Percentiles rank a stretch among this genome's conserved stretches.
Conservation (phyloP, 1,139 yeast genomes). For the Protomyces pachydermus region DNA sequence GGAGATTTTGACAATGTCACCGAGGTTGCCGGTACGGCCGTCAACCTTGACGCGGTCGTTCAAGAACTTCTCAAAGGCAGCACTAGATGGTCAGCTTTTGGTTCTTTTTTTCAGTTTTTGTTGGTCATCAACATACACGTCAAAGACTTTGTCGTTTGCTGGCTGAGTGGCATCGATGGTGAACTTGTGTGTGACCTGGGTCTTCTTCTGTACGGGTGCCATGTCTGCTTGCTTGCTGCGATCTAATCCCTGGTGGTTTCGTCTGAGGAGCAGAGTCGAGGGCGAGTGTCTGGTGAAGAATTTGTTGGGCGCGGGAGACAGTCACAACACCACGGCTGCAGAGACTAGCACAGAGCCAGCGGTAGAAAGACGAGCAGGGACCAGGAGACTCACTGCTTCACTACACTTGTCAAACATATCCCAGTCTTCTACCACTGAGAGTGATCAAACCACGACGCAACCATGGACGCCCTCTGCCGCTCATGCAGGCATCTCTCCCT, state of each 20-base stretch:
- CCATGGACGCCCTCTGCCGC: background rate
- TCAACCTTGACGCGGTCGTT: constrained; percentile 99
- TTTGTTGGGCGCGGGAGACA: background rate
- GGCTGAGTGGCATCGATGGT: constrained; percentile 97
- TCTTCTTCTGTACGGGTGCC: constrained; percentile 25
- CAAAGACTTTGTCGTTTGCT: constrained; percentile 87
- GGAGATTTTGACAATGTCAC: constrained; percentile 86
- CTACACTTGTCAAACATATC: too few relatives aligned
- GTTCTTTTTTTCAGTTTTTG: background rate
- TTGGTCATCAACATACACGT: constrained; percentile 47
- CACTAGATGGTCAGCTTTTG: constrained; percentile 37
- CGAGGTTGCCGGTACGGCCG: constrained; percentile 92
- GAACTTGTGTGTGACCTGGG: constrained; percentile 64
- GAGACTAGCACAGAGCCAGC: too few relatives aligned
- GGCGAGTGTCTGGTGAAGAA: background rate
- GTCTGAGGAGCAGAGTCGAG: background rate
- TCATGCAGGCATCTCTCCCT: background rate
- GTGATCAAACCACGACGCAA: background rate
- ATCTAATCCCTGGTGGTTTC: constrained; percentile 31
- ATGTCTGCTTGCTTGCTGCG: constrained; percentile 36
- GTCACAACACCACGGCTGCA: too few relatives aligned
- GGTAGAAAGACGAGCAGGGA: too few relatives aligned
- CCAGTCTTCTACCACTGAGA: too few relatives aligned
- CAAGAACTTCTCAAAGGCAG: constrained; percentile 95
- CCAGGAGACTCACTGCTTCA: too few relatives aligned